Evolutionary conservation across 148 eudicot genomes (phyloP), one percentile per base, ranked within the genome.

Genomic region (Selenicereus undatus): DNA sequence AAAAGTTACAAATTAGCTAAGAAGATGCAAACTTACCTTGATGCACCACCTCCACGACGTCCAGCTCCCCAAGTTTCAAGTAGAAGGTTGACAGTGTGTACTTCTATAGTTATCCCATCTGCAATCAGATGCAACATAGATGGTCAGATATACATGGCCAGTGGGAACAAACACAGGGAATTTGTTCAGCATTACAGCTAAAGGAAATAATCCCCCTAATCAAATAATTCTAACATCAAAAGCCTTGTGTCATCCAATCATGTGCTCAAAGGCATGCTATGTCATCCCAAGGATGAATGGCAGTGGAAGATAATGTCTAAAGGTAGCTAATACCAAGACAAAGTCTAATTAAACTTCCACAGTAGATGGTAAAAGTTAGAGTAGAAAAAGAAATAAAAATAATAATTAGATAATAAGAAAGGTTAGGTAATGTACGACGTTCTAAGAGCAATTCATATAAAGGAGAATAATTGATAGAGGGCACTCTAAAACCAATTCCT

Each of bases 41-140:
- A 91, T 82, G 99, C 91, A 82, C 95, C 95, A 77, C 92, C 98
- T 86, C 86, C 81, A 20, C 80, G 83, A 52, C 89, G 86, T 77
- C 91, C 90, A 80, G 94, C 94, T 69, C 99, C 99, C 84, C 94
- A 95, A 83, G 98, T 93, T 89, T 96, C 99, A 82, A 96, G 90
- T 54, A 96, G 83, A 58, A 96, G 91, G 87, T 96, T 96, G 80
- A 96, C 99, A 62, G 92, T 93, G 35, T 76, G 83, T 65, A 96
- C 98, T 90, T 96, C 89, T 75, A 96, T 77, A 73, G 98, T 93
- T 98, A 93, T 96, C 83, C 99, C 99, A 86, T 96, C 99, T 68
- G 99, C 95, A 87, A 96, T 96, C 99, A 93, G 91, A 86, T 66
- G 83, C 60, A 86, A 76, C 76, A 76, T 56, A 76, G 78, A 81